Conservation (phyloP, 139 green algal genomes). For the Edaphochlamys debaryana region DNA sequence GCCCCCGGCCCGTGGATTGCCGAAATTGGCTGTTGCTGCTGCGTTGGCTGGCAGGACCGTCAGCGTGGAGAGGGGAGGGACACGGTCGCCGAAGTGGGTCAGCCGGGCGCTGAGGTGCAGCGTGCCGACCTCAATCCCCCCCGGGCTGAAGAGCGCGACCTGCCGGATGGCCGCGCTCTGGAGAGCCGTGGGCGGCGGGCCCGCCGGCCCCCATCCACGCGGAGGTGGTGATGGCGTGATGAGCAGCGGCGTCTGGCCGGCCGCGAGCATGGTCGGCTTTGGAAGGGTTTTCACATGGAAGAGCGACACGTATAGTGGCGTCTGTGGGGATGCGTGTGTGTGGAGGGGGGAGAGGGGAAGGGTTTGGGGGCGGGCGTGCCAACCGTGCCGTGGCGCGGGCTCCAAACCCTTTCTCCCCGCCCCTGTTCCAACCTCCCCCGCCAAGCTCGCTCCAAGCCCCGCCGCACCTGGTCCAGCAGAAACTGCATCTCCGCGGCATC, state of each 20-base stretch:
- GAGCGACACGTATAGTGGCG: slow-evolving; percentile 45
- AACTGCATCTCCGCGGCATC: slow-evolving; percentile 42
- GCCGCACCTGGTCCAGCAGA: slow-evolving; percentile 48
- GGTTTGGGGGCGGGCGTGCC: no score
- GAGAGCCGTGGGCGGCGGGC: not conserved
- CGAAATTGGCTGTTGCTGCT: not conserved
- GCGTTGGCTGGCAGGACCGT: slow-evolving; percentile 2
- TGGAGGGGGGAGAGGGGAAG: no score
- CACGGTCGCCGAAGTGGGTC: slow-evolving; percentile 22
- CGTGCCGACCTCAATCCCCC: slow-evolving; percentile 9
- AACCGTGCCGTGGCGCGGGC: no score
- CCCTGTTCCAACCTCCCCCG: no score
- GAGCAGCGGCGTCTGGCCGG: slow-evolving; percentile 44
- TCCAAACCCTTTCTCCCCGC: no score
- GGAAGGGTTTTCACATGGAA: slow-evolving; percentile 47
- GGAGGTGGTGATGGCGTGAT: slow-evolving; percentile 32
- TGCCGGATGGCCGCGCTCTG: slow-evolving; percentile 13
- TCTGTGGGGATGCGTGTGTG: slow-evolving; percentile 35
- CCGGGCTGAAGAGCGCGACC: slow-evolving; percentile 21
- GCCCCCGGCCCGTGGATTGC: not conserved
- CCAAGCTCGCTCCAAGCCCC: no score
- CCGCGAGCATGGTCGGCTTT: slow-evolving; percentile 42
- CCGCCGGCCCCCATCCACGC: no score
- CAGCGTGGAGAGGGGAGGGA: slow-evolving; percentile 33
- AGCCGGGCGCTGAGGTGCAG: slow-evolving; percentile 39